phyloP scores from a whole-genome alignment of 2,329 filamentous ascomycete genomes.

The Calonectria pseudoturangicola region DNA sequence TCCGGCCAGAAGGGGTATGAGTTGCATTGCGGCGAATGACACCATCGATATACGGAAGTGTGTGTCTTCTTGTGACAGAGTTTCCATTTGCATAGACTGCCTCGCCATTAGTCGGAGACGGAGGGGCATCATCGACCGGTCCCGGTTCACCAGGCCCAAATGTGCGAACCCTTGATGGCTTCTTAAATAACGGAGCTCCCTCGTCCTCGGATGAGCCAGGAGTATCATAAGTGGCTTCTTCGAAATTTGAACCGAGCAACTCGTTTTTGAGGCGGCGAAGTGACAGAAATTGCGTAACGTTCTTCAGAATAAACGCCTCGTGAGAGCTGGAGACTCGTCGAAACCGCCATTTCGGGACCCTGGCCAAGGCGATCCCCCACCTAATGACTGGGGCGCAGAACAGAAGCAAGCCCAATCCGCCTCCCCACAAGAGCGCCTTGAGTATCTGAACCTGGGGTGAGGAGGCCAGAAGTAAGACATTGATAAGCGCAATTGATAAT shows the following conservation, averaged over 20 bases:
- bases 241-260: slow-evolving; percentile 56
- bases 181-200: slow-evolving; percentile 44
- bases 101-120: slow-evolving; percentile 45
- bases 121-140: slow-evolving; percentile 40
- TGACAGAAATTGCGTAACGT: slow-evolving; percentile 63
- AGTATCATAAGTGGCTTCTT: slow-evolving; percentile 58
- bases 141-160: slow-evolving; percentile 49
- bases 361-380: slow-evolving; percentile 89
- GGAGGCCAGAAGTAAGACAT: slow-evolving; percentile 83
- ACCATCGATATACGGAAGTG: slow-evolving; percentile 67
- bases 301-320: slow-evolving; percentile 62
- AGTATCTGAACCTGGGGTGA: slow-evolving; percentile 91
- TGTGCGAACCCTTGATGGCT: slow-evolving; percentile 56
- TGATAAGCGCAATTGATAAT: slow-evolving; percentile 87
- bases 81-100: slow-evolving; percentile 45
- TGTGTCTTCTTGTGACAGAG: slow-evolving; percentile 66
- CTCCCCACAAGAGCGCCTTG: slow-evolving; percentile 88
- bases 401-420: slow-evolving; percentile 85
- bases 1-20: slow-evolving; percentile 78
- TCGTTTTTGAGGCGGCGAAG: slow-evolving; percentile 69
- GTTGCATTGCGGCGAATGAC: slow-evolving; percentile 63
- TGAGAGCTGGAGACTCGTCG: slow-evolving; percentile 69
- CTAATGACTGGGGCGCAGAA: slow-evolving; percentile 83
- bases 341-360: slow-evolving; percentile 95
- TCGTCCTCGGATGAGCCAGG: slow-evolving; percentile 59